Percentiles rank a stretch among this genome's conserved stretches.
These are phyloP conservation scores for Colletotrichum sp. DNA, from an alignment of 2,329 filamentous ascomycete genomes.

Conservation along the genomic window DNA sequence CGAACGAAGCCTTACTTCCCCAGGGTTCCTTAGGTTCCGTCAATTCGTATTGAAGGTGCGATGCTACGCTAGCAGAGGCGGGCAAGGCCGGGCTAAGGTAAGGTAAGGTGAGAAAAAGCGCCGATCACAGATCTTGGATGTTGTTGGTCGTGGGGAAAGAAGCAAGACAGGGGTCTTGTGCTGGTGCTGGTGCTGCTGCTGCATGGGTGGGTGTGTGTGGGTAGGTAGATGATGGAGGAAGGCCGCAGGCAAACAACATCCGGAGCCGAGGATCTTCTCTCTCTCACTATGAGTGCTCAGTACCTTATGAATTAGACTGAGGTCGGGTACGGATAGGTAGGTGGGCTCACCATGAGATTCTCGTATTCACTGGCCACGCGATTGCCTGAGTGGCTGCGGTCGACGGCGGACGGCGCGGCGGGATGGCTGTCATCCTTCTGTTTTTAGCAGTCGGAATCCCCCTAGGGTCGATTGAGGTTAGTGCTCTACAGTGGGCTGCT, in stretches of 20 bases:
- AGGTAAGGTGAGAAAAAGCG: not conserved
- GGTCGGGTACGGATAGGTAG: not conserved
- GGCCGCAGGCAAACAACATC: not conserved
- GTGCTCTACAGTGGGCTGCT: not conserved
- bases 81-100: not conserved
- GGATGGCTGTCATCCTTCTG: conserved; percentile 1
- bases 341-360: not conserved
- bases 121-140: conserved; percentile 14
- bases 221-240: not conserved
- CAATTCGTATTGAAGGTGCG: conserved; percentile 12
- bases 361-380: conserved; percentile 14
- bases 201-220: not conserved
- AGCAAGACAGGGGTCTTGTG: not conserved
- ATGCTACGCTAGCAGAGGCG: not conserved
- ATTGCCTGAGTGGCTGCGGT: not conserved
- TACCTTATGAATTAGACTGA: not conserved
- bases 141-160: conserved; percentile 6
- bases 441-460: not conserved
- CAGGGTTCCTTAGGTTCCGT: not conserved
- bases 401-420: not conserved
- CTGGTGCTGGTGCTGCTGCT: not conserved
- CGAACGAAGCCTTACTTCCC: not conserved
- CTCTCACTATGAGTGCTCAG: not conserved
- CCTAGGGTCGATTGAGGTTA: not conserved
- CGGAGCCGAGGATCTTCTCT: not conserved